Conservation (phyloP, 805 yeast species). For the Metschnikowia cerradonensis region DNA sequence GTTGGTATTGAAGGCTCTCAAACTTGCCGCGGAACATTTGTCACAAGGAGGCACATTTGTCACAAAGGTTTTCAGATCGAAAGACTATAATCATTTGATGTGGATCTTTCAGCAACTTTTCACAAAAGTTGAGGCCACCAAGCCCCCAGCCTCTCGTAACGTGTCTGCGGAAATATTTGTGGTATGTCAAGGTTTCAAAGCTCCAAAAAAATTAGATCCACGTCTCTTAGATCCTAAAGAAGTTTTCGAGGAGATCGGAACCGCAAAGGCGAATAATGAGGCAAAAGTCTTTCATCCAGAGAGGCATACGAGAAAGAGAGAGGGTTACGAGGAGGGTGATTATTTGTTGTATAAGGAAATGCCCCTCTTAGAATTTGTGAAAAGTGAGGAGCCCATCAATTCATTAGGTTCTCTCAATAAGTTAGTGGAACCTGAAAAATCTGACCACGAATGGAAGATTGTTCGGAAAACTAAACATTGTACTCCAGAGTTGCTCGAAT, state of each 20-base stretch:
- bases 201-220: constrained; percentile 94
- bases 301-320: constrained; percentile 81
- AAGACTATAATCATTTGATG: constrained; percentile 92
- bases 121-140: constrained; percentile 96
- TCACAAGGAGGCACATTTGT: constrained; percentile 91
- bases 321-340: constrained; percentile 96
- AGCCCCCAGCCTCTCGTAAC: constrained; percentile 98
- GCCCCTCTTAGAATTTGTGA: constrained; percentile 77
- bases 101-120: constrained; percentile 97
- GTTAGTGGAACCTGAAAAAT: constrained; percentile 53
- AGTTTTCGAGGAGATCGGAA: constrained; percentile 86
- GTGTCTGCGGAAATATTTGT: constrained; percentile 99
- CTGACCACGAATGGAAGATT: constrained; percentile 67
- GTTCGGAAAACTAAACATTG: constrained; percentile 72
- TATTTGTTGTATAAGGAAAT: constrained; percentile 63
- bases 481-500: constrained; percentile 72
- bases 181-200: constrained; percentile 92
- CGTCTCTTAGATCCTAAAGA: constrained; percentile 85
- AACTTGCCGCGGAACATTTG: constrained; percentile 89
- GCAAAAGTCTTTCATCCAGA: constrained; percentile 95
- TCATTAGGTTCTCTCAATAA: constrained; percentile 70
- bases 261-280: constrained; percentile 68
- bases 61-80: constrained; percentile 96
- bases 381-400: constrained; percentile 76
- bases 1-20: constrained; percentile 87